Base-by-base conservation (phyloP, 371 early-diverging fungal genomes). In the Rhizopus microsporus region DNA sequence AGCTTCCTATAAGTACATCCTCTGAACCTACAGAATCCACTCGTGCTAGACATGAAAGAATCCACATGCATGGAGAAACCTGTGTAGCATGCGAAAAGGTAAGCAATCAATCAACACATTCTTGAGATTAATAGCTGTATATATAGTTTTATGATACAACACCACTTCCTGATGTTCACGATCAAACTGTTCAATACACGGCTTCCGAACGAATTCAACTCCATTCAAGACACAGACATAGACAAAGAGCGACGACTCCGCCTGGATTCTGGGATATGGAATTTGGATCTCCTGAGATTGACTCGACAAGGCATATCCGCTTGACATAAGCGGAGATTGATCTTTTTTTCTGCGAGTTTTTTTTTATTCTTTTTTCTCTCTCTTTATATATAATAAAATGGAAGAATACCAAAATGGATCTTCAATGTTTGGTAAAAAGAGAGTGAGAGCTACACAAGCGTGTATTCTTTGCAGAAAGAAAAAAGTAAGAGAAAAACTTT, bases 401-500 rank as follows among this genome's bases (percentile, higher is more conserved):
- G 46, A 46, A 46, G 46, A 46, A 29, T 35, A 51, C 68, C 38
- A 56, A 62, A 3, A 38, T 57, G 2, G 44, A 62, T 10, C 58
- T 63, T 54, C 2, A n/a, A 15, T 46, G 5, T 29, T 9, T 46
- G 46, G 9, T 8, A 46, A 62, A 48, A 89, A 88, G 60, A 77
- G 90, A 40, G 83, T 86, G 60, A 72, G 92, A 50, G 83, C 87
- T 3, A 90, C 89, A 1, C 90, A 91, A 71, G 93, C 93, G 7
- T 93, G 93, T 62, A 86, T 88, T 53, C 68, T 79, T 7, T 93
- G 93, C 72, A 74, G 86, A 57, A 88, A 88, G 68, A 88, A 88
- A 60, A 92, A 92, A 80, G 88, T 88, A 53, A 71, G 71, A 55
- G 69, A 32, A 7, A 49, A 7, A 49, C 1, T 42, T 10, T 12